phyloP scores from a whole-genome alignment of 2,329 filamentous ascomycete genomes.

The Botryotinia globosa region DNA sequence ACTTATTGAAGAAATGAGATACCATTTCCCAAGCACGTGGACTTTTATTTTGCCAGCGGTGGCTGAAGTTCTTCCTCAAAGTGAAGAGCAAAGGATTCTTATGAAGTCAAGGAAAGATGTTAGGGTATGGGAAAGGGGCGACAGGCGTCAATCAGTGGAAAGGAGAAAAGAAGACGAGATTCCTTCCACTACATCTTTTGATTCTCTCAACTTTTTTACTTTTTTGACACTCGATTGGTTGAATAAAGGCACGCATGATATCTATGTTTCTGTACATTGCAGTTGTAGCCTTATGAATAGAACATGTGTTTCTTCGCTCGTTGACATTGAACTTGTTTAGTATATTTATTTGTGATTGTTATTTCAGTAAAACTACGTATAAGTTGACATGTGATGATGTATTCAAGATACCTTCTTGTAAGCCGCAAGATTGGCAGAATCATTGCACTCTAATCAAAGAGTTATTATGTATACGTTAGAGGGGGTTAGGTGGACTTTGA shows the following conservation, averaged over 20 bases:
- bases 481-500: not conserved
- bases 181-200: slow-evolving; percentile 7
- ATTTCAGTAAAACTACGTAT: not conserved
- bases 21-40: slow-evolving; percentile 11
- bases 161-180: not conserved
- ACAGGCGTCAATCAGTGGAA: slow-evolving; percentile 11
- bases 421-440: not conserved
- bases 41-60: slow-evolving; percentile 11
- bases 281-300: slow-evolving; percentile 36
- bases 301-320: slow-evolving; percentile 27
- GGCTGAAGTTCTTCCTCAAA: slow-evolving; percentile 9
- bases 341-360: not conserved
- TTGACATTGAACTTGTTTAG: not conserved
- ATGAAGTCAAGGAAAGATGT: slow-evolving; percentile 1
- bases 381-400: not conserved
- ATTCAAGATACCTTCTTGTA: not conserved
- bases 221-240: slow-evolving; percentile 24
- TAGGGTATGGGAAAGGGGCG: slow-evolving; percentile 6
- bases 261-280: slow-evolving; percentile 33
- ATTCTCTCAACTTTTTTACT: slow-evolving; percentile 12
- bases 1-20: slow-evolving; percentile 14
- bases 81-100: slow-evolving; percentile 12
- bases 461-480: not conserved
- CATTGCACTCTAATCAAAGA: not conserved
- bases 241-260: slow-evolving; percentile 21